These are phyloP conservation scores for Colletotrichum australisinense DNA, from an alignment of 2,329 filamentous ascomycete genomes.

Conservation along the genomic window DNA sequence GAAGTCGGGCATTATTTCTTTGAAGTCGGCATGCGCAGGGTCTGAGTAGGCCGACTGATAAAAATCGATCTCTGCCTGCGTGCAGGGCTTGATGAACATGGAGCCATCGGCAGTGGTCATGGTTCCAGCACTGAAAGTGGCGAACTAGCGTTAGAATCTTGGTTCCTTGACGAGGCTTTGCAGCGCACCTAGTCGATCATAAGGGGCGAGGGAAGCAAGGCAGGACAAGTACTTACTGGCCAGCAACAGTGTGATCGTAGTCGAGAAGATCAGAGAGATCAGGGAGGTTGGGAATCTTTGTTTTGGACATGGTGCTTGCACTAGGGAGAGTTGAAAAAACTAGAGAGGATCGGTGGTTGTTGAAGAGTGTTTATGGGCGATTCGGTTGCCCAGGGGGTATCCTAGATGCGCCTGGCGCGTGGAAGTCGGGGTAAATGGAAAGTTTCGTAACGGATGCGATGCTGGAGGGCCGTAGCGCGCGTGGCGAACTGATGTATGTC, in stretches of 20 bases:
- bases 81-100: conserved; percentile 95
- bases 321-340: not conserved
- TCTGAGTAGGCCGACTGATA: conserved; percentile 78
- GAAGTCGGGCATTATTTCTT: conserved; percentile 84
- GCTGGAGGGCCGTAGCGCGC: not conserved
- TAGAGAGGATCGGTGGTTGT: not conserved
- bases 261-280: conserved; percentile 68
- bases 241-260: conserved; percentile 83
- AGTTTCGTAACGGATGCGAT: not conserved
- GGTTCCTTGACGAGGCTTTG: not conserved
- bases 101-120: conserved; percentile 85
- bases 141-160: conserved; percentile 14
- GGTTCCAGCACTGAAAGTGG: conserved; percentile 80
- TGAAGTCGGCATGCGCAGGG: conserved; percentile 73
- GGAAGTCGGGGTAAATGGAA: not conserved
- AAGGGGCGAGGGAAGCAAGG: not conserved
- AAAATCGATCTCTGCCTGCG: conserved; percentile 85
- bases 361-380: not conserved
- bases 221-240: conserved; percentile 74
- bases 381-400: conserved; percentile 1
- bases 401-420: conserved; percentile 1
- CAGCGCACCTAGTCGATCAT: not conserved
- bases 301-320: conserved; percentile 25
- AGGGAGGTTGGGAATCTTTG: conserved; percentile 59
- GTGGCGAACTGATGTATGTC: not conserved